phyloP scores from a whole-genome alignment of 495 filamentous ascomycete genomes.

The Tuber calosporum region DNA sequence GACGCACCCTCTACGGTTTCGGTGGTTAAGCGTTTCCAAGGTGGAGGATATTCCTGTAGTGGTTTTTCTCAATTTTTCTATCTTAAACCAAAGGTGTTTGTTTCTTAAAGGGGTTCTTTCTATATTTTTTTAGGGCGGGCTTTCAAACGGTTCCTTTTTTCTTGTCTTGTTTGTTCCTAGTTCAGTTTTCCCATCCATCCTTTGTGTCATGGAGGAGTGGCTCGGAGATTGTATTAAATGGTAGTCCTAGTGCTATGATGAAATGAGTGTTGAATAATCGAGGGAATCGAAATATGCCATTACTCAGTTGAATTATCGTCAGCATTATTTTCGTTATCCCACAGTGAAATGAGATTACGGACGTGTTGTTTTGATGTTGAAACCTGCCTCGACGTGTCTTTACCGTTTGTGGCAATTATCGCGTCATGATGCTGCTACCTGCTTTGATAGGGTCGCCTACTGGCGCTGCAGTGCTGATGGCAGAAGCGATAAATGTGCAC shows the following conservation, averaged over 20 bases:
- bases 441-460: neutral
- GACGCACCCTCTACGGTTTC: constrained; percentile 95
- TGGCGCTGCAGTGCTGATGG: neutral
- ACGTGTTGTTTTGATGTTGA: constrained; percentile 3
- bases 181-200: neutral
- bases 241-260: neutral
- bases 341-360: neutral
- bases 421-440: neutral
- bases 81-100: constrained; percentile 3
- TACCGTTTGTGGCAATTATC: neutral
- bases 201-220: neutral
- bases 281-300: neutral
- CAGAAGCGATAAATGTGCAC: no score
- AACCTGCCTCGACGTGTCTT: neutral
- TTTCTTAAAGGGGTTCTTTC: constrained; percentile 5
- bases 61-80: neutral
- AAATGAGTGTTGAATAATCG: neutral
- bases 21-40: constrained; percentile 63
- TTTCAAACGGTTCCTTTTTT: constrained; percentile 4
- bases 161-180: neutral
- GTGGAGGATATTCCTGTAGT: neutral
- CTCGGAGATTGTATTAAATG: neutral
- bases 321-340: neutral
- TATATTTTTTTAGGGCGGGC: constrained; percentile 1
- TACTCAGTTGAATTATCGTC: neutral